Evolutionary conservation across 1,284 basidiomycete genomes (phyloP), one percentile per base, ranked within the genome.

Genomic region (Sporisorium exsertum): DNA sequence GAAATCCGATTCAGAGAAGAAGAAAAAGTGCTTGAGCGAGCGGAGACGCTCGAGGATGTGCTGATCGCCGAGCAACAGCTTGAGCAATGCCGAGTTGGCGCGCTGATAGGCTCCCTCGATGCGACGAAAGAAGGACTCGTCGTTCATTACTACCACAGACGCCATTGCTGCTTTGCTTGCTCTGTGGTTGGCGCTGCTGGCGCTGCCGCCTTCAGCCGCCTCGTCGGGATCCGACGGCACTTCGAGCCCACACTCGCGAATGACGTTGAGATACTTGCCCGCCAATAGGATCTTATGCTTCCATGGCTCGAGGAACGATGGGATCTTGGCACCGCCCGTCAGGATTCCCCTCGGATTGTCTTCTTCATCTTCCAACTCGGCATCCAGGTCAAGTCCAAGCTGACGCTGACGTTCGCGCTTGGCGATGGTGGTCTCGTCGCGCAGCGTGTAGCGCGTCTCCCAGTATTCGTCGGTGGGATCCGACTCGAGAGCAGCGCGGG

Each of bases 341-440:
- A 85, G 59, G 26, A 81, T 90, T 2, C 89, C 80, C 88, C 92
- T 61, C 87, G 90, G 85, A 90, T 70, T 74, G 13, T 72, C 77
- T 22, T 72, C 62, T 29, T 78, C 72, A 24, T 67, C 72, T 24
- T 77, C 79, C n/a, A 71, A 52, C 32, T 76, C 69, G 12, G 52
- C 64, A 12, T 78, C 80, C 16, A 80, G 40, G 26, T 79, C 78
- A 15, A 81, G 51, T 12, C 78, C 81, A 15, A 74, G 71, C 64
- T 79, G 81, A 37, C 65, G 66, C 59, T 72, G 77, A 42, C 72
- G 73, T 62, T 79, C 73, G 37, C 62, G 71, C 52, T 80, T 78
- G 61, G 76, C 73, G 35, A 78, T 66, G 52, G 73, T 74, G 18
- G 77, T 72, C 53, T 78, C 79, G 64, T 83, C 82, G 4, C 84